Evolutionary conservation across 2,329 filamentous ascomycete genomes (phyloP), one percentile per base, ranked within the genome.

Genomic region (Trichoderma sp.): DNA sequence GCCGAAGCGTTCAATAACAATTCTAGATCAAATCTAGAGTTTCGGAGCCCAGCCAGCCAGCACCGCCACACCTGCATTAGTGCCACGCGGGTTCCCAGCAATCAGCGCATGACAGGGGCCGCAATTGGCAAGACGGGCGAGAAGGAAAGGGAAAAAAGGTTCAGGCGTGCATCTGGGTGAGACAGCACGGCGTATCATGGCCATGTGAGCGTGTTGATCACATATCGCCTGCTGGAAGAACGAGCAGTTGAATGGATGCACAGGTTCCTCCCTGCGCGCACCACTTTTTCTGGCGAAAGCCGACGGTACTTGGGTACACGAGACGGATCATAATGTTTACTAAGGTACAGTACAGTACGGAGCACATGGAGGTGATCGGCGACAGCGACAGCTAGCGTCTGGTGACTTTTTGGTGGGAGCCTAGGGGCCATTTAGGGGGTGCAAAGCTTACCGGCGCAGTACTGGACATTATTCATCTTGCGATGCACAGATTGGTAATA

Each of bases 51-150:
- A 68, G 45, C 57, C 57, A 64, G 27, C 60, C 65, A 68, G 67
- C 76, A 78, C 76, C 76, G 76, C 76, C 76, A 78, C 76, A 75
- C 74, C 74, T 76, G 76, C 76, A 78, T 78, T 78, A 78, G 77
- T 76, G 77, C 71, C 63, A 65, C 63, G 63, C 63, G 63, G 63
- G 63, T 57, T 65, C 63, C 63, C 63, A 65, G 63, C 50, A 56
- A 48, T 27, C 15, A 53, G 63, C 39, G 63, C 63, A 45, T 57
- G 63, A 53, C 52, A 65, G 52, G 63, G 61, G 63, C 27, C 27
- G 25, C 19, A 37, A 45, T 63, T 65, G 63, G 63, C 39, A 56
- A 56, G 19, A 57, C 25, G 37, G 48, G 22, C 32, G 29, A 54
- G 35, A 22, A 27, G 5, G 12, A 29, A 39, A 39, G n/a, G n/a